Conservation (phyloP, 2,329 filamentous ascomycete species). For the Ophiostoma ips region DNA sequence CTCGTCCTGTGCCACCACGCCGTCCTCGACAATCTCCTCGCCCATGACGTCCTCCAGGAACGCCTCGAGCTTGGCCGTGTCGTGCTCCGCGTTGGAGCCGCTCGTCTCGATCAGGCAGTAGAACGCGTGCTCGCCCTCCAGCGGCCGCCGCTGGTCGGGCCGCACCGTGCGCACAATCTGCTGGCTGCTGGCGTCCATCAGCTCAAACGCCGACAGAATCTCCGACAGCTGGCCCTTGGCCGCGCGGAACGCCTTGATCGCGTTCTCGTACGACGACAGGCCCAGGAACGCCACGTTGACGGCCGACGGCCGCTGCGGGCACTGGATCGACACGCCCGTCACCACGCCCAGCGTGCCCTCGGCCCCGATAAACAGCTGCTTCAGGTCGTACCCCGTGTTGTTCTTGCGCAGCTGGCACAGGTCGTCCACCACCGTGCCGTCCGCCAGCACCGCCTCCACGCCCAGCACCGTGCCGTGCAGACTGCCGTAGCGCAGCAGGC, state of each 20-base stretch:
- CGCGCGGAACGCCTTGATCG: constrained; percentile 71
- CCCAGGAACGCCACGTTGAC: constrained; percentile 94
- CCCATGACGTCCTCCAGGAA: constrained; percentile 87
- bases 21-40: constrained; percentile 73
- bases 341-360: constrained; percentile 94
- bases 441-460: constrained; percentile 82
- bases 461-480: constrained; percentile 87
- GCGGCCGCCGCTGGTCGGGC: constrained; percentile 64
- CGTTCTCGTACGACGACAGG: constrained; percentile 78
- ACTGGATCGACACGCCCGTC: constrained; percentile 78
- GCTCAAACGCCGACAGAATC: constrained; percentile 92
- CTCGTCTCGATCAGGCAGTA: constrained; percentile 96
- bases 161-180: constrained; percentile 54
- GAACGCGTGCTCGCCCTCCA: constrained; percentile 78
- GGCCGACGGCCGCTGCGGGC: constrained; percentile 73
- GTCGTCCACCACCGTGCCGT: constrained; percentile 85
- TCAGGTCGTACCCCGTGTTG: constrained; percentile 96
- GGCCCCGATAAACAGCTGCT: constrained; percentile 90
- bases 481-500: constrained; percentile 83
- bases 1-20: constrained; percentile 84
- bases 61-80: constrained; percentile 74
- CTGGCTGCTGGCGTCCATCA: constrained; percentile 85
- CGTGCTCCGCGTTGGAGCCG: constrained; percentile 86
- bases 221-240: constrained; percentile 85
- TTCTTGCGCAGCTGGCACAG: constrained; percentile 86